These are phyloP conservation scores for Monosporascus ibericus DNA, from an alignment of 2,329 filamentous ascomycete genomes.

Conservation along the genomic window DNA sequence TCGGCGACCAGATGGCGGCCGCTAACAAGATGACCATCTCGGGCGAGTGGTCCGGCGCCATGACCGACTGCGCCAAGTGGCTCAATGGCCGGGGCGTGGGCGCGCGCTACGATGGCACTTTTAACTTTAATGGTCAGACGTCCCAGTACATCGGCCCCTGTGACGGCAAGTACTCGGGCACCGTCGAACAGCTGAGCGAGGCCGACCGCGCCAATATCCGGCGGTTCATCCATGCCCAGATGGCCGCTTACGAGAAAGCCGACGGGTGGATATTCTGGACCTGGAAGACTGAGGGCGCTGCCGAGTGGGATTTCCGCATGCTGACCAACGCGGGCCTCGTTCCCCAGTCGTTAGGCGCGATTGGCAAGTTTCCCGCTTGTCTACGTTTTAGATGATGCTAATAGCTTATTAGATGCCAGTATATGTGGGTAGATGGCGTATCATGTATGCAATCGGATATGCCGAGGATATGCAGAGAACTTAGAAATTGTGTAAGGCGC, in stretches of 20 bases:
- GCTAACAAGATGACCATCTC: slow-evolving; percentile 66
- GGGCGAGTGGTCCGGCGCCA: slow-evolving; percentile 72
- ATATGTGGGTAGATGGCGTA: neutral
- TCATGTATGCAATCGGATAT: no score
- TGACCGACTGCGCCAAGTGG: slow-evolving; percentile 53
- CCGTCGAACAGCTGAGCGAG: slow-evolving; percentile 27
- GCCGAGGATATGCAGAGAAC: no score
- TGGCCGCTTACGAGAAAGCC: slow-evolving; percentile 65
- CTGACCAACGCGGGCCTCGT: slow-evolving; percentile 11
- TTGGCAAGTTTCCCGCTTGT: slow-evolving; percentile 1
- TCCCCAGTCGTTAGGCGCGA: slow-evolving; percentile 3
- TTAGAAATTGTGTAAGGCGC: no score
- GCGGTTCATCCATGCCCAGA: slow-evolving; percentile 69
- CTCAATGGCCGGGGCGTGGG: slow-evolving; percentile 69
- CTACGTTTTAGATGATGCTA: neutral
- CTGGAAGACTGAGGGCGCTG: slow-evolving; percentile 67
- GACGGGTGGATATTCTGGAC: slow-evolving; percentile 85
- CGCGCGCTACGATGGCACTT: slow-evolving; percentile 66
- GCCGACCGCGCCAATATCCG: slow-evolving; percentile 63
- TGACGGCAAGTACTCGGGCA: slow-evolving; percentile 18
- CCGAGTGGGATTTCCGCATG: slow-evolving; percentile 66
- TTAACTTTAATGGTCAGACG: slow-evolving; percentile 21
- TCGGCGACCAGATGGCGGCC: slow-evolving; percentile 59
- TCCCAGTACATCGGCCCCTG: slow-evolving; percentile 55
- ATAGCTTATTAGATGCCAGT: neutral